Evolutionary conservation across 2,329 filamentous ascomycete species (phyloP), one percentile per base, ranked within the genome.

Genomic region (Sporothrix humicola): DNA sequence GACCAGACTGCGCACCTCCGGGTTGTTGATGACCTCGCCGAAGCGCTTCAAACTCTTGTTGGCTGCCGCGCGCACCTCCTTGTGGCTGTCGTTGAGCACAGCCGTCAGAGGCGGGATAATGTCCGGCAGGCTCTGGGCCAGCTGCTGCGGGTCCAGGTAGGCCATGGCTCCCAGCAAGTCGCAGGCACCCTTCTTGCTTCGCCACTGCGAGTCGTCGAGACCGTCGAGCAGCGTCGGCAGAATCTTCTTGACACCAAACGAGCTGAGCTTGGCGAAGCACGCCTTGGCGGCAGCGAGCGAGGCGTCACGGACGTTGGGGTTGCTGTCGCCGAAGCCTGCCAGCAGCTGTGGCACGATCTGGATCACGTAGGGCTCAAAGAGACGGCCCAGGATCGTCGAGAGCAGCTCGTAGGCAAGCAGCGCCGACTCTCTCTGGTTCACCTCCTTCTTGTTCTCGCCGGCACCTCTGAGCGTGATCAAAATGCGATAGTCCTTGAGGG

Each of bases 81-180:
- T 99, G 84, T 99, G 96, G 79, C 93, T 98, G 84, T 99, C 96
- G 78, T 97, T 99, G 74, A 99, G 85, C 3, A 98, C 96, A 63
- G 92, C 91, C 0, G 97, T 98, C 73, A 99, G 87, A 17, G 97
- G 95, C 37, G 97, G 96, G 77, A 99, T 99, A 77, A 99, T 99
- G 73, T 97, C 95, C 1, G 96, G 96, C 78, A 99, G 85, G 81
- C 95, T 98, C 77, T 92, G 88, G 0, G 96, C 94, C 20, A 99
- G 88, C 81, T 99, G 96, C 77, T 98, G 93, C 8, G 97, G 95
- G 81, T 98, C 96, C 46, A 99, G 89, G 81, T 99, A 99, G 5
- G 96, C 97, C 96, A 99, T 99, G 76, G 96, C 96, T 81, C 96
- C 96, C 15, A 99, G 88, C 37, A 97, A 91, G 80, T 99, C 96